These are phyloP conservation scores for Salix suchowensis DNA, from an alignment of 345 rosid genomes.

Conservation along the genomic window DNA sequence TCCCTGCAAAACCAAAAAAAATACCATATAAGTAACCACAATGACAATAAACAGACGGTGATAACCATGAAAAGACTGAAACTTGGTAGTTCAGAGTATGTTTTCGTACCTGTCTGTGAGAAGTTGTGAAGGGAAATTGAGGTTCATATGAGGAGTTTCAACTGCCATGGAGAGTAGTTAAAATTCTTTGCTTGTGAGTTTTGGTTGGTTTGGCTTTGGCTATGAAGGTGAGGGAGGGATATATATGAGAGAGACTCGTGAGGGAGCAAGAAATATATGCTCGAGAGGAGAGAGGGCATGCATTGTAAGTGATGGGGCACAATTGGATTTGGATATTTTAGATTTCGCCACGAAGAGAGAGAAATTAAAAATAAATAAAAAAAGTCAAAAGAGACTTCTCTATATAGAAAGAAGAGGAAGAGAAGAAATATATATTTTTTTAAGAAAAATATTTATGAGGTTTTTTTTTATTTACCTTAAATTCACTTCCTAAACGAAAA, in stretches of 20 bases:
- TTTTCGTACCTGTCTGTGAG: slow-evolving; percentile 31
- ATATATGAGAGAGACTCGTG: not conserved
- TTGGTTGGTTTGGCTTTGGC: slow-evolving; percentile 21
- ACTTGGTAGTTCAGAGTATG: not conserved
- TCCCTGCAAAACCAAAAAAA: slow-evolving; percentile 33
- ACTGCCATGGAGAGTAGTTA: slow-evolving; percentile 42
- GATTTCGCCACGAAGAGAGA: not conserved
- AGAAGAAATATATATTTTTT: not conserved
- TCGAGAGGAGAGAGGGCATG: not conserved
- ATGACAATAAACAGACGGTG: not conserved
- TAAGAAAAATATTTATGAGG: not conserved
- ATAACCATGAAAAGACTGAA: not conserved
- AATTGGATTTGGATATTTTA: slow-evolving; percentile 7
- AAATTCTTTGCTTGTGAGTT: slow-evolving; percentile 12
- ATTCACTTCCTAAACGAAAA: not conserved
- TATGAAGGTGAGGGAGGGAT: slow-evolving; percentile 1
- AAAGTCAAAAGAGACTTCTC: slow-evolving; percentile 4
- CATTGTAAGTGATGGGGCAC: not conserved
- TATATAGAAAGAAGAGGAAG: not conserved
- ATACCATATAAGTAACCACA: not conserved
- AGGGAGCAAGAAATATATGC: slow-evolving; percentile 2
- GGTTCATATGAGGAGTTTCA: slow-evolving; percentile 44
- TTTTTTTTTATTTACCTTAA: not conserved
- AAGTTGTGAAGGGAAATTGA: slow-evolving; percentile 36
- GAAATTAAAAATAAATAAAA: not conserved